Evolutionary conservation across 306 rosid species (phyloP).

Genomic region (Styphnolobium japonicum): DNA sequence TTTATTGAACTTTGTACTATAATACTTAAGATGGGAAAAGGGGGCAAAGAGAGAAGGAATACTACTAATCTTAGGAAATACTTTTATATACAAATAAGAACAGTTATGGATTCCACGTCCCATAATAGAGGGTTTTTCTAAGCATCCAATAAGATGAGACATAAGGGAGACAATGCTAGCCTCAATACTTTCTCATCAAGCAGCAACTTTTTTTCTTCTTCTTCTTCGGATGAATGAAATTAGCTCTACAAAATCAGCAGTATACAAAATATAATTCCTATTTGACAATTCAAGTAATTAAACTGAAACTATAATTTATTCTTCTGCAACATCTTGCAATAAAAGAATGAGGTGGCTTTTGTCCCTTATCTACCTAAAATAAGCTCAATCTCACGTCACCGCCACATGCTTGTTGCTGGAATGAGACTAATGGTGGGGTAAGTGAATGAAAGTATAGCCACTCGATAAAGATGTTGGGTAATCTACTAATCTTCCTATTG

Average conservation of each 20-base stretch:
- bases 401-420: conserved; percentile 30
- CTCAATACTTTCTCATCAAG: conserved; percentile 12
- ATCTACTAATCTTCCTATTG: conserved; percentile 17
- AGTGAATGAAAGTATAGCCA: conserved; percentile 24
- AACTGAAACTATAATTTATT: conserved; percentile 18
- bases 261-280: conserved; percentile 26
- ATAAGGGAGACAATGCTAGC: conserved; percentile 20
- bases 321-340: conserved; percentile 22
- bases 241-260: background rate
- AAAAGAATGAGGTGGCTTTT: conserved; percentile 42
- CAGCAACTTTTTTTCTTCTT: conserved; percentile 13
- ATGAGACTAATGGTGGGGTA: conserved; percentile 34
- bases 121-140: conserved; percentile 41
- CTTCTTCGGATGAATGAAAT: conserved; percentile 12
- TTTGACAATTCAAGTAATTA: conserved; percentile 24
- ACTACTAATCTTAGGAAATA: conserved; percentile 5
- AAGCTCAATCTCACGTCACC: conserved; percentile 31
- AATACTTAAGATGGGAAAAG: conserved; percentile 14
- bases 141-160: conserved; percentile 37
- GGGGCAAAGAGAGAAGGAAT: conserved; percentile 20
- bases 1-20: conserved; percentile 19
- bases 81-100: conserved; percentile 22
- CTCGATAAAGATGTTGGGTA: background rate
- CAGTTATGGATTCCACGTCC: conserved; percentile 70
- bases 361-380: conserved; percentile 32